Evolutionary conservation across 1,284 basidiomycete genomes (phyloP).

Genomic region (Puccinia coronata): DNA sequence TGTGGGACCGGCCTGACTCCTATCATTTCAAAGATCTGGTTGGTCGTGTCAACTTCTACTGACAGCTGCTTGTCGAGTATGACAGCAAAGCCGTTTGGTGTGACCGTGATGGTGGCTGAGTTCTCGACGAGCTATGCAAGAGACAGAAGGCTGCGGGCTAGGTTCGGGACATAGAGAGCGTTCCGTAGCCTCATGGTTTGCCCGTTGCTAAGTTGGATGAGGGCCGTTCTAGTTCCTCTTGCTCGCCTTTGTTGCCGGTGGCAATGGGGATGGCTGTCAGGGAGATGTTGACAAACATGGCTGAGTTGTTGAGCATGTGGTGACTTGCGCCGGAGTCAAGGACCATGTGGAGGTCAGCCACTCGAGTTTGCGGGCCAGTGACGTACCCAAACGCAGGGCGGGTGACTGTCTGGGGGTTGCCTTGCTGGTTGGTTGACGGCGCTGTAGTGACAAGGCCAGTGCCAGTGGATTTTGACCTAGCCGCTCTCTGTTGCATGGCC

Average conservation of each 20-base stretch:
- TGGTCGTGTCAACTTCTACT: not conserved
- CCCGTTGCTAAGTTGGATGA: not conserved
- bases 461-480: too few relatives aligned
- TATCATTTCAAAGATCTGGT: not conserved
- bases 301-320: conserved; percentile 8
- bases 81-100: not conserved
- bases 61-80: not conserved
- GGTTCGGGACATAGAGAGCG: conserved; percentile 1
- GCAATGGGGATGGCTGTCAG: not conserved
- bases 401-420: too few relatives aligned
- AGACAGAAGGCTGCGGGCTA: not conserved
- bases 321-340: conserved; percentile 5
- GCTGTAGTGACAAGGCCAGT: not conserved
- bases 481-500: not conserved
- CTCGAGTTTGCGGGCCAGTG: not conserved
- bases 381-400: not conserved
- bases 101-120: not conserved
- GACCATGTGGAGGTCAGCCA: not conserved
- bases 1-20: too few relatives aligned
- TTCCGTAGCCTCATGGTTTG: not conserved
- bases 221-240: not conserved
- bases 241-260: not conserved
- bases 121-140: not conserved
- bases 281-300: not conserved
- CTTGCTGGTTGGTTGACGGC: not conserved